phyloP scores from a whole-genome alignment of 2,329 filamentous ascomycete genomes.

The Pseudogymnoascus sp. region DNA sequence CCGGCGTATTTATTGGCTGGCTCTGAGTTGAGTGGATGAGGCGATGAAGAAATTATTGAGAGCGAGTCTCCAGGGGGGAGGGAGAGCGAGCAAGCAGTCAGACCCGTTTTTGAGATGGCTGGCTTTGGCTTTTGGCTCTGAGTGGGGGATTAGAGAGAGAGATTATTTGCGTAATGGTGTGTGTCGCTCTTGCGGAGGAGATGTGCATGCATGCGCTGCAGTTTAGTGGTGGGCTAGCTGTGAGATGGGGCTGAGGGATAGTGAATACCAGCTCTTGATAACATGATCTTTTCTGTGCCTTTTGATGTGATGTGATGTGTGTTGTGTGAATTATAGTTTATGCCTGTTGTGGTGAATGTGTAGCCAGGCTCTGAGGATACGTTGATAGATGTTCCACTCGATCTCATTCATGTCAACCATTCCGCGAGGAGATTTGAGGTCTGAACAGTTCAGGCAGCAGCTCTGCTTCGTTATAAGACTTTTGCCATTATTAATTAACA shows the following conservation, averaged over 20 bases:
- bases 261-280: conserved; percentile 7
- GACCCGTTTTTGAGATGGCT: background rate
- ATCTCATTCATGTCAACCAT: background rate
- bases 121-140: background rate
- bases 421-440: background rate
- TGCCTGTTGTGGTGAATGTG: background rate
- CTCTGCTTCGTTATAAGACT: too few relatives aligned
- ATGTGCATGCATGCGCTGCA: background rate
- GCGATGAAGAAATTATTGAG: background rate
- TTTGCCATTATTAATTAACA: too few relatives aligned
- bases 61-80: background rate
- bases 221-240: background rate
- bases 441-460: too few relatives aligned
- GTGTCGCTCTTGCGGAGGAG: background rate
- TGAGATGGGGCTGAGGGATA: background rate
- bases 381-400: background rate
- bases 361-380: background rate
- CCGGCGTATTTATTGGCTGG: background rate
- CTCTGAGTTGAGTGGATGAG: background rate
- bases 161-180: background rate
- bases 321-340: background rate
- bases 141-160: background rate
- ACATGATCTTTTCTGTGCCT: background rate
- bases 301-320: background rate
- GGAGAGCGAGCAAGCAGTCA: background rate